Evolutionary conservation across 1,284 basidiomycete genomes (phyloP).

Genomic region (Sutorius eximius): DNA sequence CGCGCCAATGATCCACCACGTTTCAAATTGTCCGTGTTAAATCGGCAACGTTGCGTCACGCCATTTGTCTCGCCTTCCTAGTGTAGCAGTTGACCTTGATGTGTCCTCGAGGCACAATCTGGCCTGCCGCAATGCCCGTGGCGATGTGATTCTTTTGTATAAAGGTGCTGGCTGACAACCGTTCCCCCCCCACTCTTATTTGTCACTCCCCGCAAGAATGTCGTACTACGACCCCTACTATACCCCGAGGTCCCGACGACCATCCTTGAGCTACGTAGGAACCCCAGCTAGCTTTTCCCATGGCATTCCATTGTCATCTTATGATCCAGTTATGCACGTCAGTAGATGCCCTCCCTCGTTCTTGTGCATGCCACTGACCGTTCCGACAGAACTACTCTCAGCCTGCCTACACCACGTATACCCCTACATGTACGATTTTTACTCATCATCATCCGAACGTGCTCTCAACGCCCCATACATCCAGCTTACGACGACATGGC

Average conservation of each 20-base stretch:
- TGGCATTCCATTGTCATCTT: conserved; percentile 21
- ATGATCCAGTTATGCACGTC: conserved; percentile 26
- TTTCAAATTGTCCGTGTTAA: conserved; percentile 28
- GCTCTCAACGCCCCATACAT: conserved; percentile 4
- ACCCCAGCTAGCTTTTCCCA: conserved; percentile 16
- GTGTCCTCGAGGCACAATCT: conserved; percentile 31
- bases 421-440: conserved; percentile 18
- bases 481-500: conserved; percentile 33
- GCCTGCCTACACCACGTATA: conserved; percentile 31
- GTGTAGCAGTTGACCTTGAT: conserved; percentile 22
- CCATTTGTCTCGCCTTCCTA: conserved; percentile 19
- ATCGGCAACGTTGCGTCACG: conserved; percentile 10
- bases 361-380: conserved; percentile 2
- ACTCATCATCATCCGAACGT: neutral
- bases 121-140: conserved; percentile 19
- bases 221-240: conserved; percentile 37
- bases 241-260: conserved; percentile 30
- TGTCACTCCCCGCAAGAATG: conserved; percentile 21
- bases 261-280: conserved; percentile 26
- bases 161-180: conserved; percentile 12
- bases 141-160: conserved; percentile 20
- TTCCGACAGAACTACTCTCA: conserved; percentile 25
- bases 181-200: conserved; percentile 8
- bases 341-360: neutral
- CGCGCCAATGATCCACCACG: conserved; percentile 11